Conservation (phyloP, 1,284 basidiomycete genomes). For the Tilletia walkeri region DNA sequence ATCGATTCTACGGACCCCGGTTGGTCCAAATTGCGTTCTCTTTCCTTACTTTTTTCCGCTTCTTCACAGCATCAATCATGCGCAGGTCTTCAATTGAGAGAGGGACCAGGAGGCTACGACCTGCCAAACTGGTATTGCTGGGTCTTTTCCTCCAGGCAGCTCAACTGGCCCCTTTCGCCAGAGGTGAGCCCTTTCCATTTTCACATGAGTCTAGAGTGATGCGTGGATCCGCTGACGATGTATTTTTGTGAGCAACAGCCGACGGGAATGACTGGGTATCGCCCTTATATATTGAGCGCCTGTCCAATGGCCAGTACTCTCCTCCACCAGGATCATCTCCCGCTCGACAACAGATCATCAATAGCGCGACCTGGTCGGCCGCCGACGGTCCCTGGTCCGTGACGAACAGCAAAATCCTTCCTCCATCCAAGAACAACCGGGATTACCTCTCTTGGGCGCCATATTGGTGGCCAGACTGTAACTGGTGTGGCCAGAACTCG, state of each 20-base stretch:
- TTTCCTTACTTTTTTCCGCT: too few species aligned
- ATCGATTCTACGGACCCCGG: too few species aligned
- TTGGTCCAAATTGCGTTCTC: too few species aligned
- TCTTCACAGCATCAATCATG: too few species aligned
- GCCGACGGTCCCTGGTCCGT: constrained; percentile 22
- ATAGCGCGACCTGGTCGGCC: constrained; percentile 21
- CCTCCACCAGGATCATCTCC: constrained; percentile 10
- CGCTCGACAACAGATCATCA: constrained; percentile 19
- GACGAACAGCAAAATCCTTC: constrained; percentile 8
- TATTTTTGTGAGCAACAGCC: not conserved
- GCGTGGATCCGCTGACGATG: too few species aligned
- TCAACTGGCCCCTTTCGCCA: too few species aligned
- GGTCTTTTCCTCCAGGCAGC: too few species aligned
- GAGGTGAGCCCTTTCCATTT: too few species aligned
- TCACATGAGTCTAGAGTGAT: too few species aligned
- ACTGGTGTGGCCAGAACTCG: constrained; percentile 15
- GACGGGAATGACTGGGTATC: constrained; percentile 27
- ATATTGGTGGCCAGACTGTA: constrained; percentile 27
- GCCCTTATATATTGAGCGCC: constrained; percentile 20
- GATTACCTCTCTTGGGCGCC: constrained; percentile 26
- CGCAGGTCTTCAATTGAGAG: too few species aligned
- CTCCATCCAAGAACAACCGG: constrained; percentile 20
- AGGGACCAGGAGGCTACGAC: too few species aligned
- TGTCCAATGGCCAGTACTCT: constrained; percentile 18
- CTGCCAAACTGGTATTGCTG: too few species aligned